Conservation (phyloP, 768 basidiomycete genomes). For the Peribolospora kevripleyi region DNA sequence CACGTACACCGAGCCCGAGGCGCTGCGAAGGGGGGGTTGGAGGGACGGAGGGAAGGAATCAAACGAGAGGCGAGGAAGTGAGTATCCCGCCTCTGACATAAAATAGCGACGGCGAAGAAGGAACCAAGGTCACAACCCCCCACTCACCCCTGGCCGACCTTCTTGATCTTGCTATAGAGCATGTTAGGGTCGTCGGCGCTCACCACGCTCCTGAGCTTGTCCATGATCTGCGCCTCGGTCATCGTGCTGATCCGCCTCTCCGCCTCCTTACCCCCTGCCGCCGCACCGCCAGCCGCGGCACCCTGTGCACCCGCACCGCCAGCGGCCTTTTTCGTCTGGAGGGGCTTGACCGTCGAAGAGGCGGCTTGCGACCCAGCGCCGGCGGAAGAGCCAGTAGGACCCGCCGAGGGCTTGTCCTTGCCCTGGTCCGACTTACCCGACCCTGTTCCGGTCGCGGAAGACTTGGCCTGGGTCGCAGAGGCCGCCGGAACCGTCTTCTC, state of each 20-base stretch:
- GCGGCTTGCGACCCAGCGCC: constrained; percentile 25
- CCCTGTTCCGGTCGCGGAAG: too few species aligned
- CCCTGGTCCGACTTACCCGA: too few species aligned
- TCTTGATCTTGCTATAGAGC: constrained; percentile 89
- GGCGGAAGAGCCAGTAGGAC: constrained; percentile 28
- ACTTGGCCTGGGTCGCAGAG: too few species aligned
- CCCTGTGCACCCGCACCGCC: too few species aligned
- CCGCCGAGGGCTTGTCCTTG: constrained; percentile 14
- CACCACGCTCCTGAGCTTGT: constrained; percentile 75
- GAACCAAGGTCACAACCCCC: not conserved
- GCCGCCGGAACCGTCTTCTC: too few species aligned
- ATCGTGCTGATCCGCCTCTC: constrained; percentile 85
- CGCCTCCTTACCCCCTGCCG: constrained; percentile 6
- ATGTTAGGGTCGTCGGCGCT: constrained; percentile 62
- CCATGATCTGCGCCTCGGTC: constrained; percentile 96
- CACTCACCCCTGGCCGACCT: constrained; percentile 89
- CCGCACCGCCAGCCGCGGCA: too few species aligned
- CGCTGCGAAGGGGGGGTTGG: constrained; percentile 26
- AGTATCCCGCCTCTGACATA: constrained; percentile 5
- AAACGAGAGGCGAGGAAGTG: not conserved
- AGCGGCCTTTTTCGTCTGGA: constrained; percentile 37
- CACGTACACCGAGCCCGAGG: constrained; percentile 92
- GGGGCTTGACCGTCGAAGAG: constrained; percentile 33
- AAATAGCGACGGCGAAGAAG: not conserved
- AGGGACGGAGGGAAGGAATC: not conserved